Evolutionary conservation across 108 stramenopile species (phyloP).

Genomic region (Cyclotella kingstonii): DNA sequence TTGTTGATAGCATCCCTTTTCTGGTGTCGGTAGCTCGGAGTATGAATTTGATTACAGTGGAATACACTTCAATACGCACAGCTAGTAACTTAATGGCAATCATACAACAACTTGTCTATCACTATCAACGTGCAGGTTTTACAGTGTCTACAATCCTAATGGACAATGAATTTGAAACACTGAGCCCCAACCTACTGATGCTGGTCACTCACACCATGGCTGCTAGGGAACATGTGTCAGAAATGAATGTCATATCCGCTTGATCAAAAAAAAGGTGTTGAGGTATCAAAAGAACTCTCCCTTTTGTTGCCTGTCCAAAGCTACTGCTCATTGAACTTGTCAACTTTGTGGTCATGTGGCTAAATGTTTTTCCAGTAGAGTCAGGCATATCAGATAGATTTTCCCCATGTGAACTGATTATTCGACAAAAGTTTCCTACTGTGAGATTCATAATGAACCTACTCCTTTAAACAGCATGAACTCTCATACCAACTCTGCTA

Average conservation of each 20-base stretch:
- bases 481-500: too few species aligned
- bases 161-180: constrained; percentile 23
- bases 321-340: constrained; percentile 15
- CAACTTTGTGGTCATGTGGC: constrained; percentile 16
- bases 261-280: constrained; percentile 12
- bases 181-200: constrained; percentile 2
- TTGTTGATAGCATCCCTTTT: constrained; percentile 39
- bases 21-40: constrained; percentile 32
- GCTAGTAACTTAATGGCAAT: not conserved
- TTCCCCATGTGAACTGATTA: constrained; percentile 17
- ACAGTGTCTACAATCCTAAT: not conserved
- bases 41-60: constrained; percentile 34
- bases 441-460: too few species aligned
- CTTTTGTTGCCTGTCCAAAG: constrained; percentile 3
- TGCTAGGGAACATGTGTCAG: constrained; percentile 33
- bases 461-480: too few species aligned
- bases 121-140: constrained; percentile 20
- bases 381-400: constrained; percentile 11
- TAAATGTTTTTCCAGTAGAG: constrained; percentile 32
- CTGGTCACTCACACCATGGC: constrained; percentile 20
- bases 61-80: constrained; percentile 14
- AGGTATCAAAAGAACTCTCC: constrained; percentile 15
- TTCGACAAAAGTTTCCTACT: constrained; percentile 12
- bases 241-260: too few species aligned
- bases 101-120: not conserved